phyloP scores from a whole-genome alignment of 2,329 filamentous ascomycete species.

The Raffaelea ambrosiae region DNA sequence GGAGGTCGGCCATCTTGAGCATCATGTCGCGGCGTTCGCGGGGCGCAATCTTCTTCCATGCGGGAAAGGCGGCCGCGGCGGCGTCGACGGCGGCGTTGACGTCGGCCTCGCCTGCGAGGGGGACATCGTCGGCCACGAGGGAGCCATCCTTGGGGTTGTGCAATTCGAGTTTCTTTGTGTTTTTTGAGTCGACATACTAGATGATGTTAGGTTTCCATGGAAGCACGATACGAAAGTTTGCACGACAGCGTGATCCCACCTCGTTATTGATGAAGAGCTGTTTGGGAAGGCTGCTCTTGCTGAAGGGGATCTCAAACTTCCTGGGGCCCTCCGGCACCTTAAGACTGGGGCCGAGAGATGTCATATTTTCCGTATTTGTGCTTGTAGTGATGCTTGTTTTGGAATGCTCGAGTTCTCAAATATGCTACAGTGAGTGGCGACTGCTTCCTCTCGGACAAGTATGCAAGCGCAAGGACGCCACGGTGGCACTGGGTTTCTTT shows the following conservation, averaged over 20 bases:
- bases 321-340: conserved; percentile 10
- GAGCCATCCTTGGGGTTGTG: conserved; percentile 40
- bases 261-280: conserved; percentile 30
- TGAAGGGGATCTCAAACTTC: conserved; percentile 16
- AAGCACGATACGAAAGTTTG: not conserved
- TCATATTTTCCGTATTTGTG: conserved; percentile 8
- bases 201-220: not conserved
- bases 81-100: conserved; percentile 65
- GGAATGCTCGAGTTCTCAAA: too few species aligned
- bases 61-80: conserved; percentile 61
- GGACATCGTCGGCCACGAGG: conserved; percentile 39
- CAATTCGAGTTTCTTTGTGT: conserved; percentile 35
- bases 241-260: conserved; percentile 11
- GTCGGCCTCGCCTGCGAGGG: conserved; percentile 34
- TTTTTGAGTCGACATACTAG: conserved; percentile 27
- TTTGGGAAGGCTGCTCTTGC: conserved; percentile 24
- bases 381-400: too few species aligned
- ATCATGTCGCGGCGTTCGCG: conserved; percentile 49
- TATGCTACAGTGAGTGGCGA: too few species aligned
- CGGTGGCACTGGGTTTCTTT: too few species aligned
- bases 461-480: too few species aligned
- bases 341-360: conserved; percentile 16
- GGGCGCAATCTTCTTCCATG: conserved; percentile 70
- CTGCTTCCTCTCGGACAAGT: too few species aligned
- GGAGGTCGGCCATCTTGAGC: conserved; percentile 33